Conservation (phyloP, 768 basidiomycete genomes). For the Astraeus odoratus region DNA sequence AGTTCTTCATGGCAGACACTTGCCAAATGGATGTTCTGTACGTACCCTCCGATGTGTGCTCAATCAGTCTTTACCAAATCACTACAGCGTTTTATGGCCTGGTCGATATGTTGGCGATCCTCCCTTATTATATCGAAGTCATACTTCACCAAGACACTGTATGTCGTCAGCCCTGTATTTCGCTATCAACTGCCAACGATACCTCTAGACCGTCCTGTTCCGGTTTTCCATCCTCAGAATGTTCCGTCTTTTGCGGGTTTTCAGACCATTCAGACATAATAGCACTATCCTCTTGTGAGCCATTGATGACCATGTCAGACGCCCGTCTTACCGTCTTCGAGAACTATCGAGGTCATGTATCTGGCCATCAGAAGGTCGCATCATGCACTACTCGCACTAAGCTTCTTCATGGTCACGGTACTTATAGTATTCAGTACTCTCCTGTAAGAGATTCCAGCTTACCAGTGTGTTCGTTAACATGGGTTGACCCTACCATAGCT, state of each 20-base stretch:
- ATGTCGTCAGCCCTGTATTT: constrained; percentile 18
- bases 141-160: constrained; percentile 82
- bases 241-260: constrained; percentile 84
- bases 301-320: not conserved
- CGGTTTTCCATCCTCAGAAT: constrained; percentile 88
- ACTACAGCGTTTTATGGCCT: constrained; percentile 72
- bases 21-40: constrained; percentile 65
- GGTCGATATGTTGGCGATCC: constrained; percentile 77
- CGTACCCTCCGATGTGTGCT: constrained; percentile 12
- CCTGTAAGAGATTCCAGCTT: constrained; percentile 40
- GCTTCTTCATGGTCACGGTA: constrained; percentile 85
- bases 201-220: constrained; percentile 67
- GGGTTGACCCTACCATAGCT: constrained; percentile 35
- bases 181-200: not conserved
- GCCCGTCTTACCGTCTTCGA: constrained; percentile 20
- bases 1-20: constrained; percentile 57
- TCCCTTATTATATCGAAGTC: constrained; percentile 88
- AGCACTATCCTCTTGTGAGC: constrained; percentile 76
- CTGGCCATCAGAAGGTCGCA: constrained; percentile 79
- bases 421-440: constrained; percentile 84
- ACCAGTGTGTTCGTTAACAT: not conserved
- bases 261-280: constrained; percentile 82
- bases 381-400: constrained; percentile 79
- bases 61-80: not conserved
- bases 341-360: constrained; percentile 91